These are phyloP conservation scores for Termitomyces sp. DNA, from an alignment of 768 basidiomycete species.

Conservation along the genomic window DNA sequence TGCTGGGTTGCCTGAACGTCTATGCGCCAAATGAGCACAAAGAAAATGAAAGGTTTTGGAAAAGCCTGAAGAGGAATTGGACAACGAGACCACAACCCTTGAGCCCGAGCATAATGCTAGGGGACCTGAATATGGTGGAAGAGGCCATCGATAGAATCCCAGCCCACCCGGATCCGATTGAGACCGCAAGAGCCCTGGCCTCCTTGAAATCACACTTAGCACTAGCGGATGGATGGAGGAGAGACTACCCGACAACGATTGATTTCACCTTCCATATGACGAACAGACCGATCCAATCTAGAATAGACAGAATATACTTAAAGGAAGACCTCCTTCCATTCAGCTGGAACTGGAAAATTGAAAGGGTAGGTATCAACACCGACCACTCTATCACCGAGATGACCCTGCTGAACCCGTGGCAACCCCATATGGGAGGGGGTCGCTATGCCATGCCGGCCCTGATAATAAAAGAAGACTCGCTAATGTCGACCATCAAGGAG, in stretches of 20 bases:
- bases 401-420: rapidly evolving
- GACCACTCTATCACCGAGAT: neutral
- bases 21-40: neutral
- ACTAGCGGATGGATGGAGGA: constrained; percentile 2
- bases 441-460: neutral
- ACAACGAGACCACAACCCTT: rapidly evolving
- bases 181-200: too few relatives aligned
- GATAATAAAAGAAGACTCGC: neutral
- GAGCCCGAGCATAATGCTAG: constrained; percentile 27
- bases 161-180: constrained; percentile 6
- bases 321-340: neutral
- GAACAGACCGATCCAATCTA: neutral
- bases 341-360: constrained; percentile 7
- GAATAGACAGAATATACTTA: constrained; percentile 11
- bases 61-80: neutral
- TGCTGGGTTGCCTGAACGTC: neutral
- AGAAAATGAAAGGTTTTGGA: neutral
- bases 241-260: neutral
- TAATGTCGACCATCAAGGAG: too few relatives aligned
- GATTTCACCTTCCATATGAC: neutral
- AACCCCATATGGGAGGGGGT: neutral
- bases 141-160: constrained; percentile 27
- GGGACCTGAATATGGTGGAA: constrained; percentile 39
- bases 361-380: neutral
- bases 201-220: too few relatives aligned